A percentile compares a stretch with the other conserved stretches of the same genome.
Conservation (phyloP, 495 filamentous ascomycete genomes). For the Aspergillus funiculosus region DNA sequence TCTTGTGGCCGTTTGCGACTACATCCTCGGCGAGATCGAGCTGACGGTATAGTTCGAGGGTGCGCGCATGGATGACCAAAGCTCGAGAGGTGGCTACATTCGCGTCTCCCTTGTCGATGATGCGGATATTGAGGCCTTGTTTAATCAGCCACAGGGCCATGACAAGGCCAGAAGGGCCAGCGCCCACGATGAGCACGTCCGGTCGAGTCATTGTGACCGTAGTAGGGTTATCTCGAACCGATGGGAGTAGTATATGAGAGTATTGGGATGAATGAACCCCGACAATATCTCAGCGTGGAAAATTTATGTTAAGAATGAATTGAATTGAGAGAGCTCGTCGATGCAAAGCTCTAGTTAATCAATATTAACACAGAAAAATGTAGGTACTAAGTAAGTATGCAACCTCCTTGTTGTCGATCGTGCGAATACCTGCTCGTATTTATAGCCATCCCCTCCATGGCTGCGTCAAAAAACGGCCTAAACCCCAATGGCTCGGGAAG, state of each 20-base stretch:
- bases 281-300: no score
- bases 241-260: background rate
- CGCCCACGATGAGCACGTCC: constrained; percentile 39
- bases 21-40: constrained; percentile 33
- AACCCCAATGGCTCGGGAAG: no score
- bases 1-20: constrained; percentile 26
- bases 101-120: constrained; percentile 30
- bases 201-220: constrained; percentile 14
- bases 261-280: no score
- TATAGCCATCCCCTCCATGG: constrained; percentile 1
- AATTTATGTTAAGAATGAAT: no score
- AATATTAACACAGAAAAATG: no score
- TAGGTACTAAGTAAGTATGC: no score
- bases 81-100: constrained; percentile 32
- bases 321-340: no score
- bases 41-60: constrained; percentile 39
- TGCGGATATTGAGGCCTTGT: constrained; percentile 30
- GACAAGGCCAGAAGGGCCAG: constrained; percentile 39
- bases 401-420: background rate
- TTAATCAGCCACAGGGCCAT: constrained; percentile 35
- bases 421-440: constrained; percentile 6
- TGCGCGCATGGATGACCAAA: constrained; percentile 37
- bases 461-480: background rate
- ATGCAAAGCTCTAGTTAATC: no score
- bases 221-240: background rate